Base-by-base conservation (phyloP, 2,329 filamentous ascomycete species). In the Tricladium varicosporioides region DNA sequence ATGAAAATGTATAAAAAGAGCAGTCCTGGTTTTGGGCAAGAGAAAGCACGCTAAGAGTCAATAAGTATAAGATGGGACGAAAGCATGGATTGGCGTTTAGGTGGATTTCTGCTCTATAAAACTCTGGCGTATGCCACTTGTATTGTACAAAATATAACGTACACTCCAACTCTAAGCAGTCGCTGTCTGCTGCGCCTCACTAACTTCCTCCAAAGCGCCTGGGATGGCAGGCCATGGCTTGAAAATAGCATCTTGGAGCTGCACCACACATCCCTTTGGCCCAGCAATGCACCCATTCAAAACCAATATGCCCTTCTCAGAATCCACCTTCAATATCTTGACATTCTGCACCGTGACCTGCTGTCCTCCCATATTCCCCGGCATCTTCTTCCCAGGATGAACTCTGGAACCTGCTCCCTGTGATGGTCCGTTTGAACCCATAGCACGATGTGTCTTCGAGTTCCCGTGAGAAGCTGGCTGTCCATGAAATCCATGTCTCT, bases 361-460 rank as follows among this genome's bases (percentile, higher is more conserved):
- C 74, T 96, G 83, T 63, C 88, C 89, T 62, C 94, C 94, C 94
- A 99, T 97, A 58, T 91, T 85, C 54, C 94, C 94, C 2, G 94
- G 85, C 94, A 99, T 99, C 77, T 92, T 94, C 84, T 99, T 99
- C 59, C 94, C 94, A 0, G 94, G 94, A 70, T 92, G 78, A 19
- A 99, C 93, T 75, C 94, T 85, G 61, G 91, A 95, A 76, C 94
- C 94, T 71, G 89, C 87, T 63, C 94, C 94, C 75, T 99, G 94
- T 66, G 88, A 89, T 59, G 89, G 91, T 72, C 94, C 94, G 7
- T 88, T 82, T 33, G 91, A 93, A 80, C 94, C 94, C 77, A 97
- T 90, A 27, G 89, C 89, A 70, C 94, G 84, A 80, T 99, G 94
- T 70, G 91, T 92, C 77, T 92, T 86, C 70, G 92, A 97, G 76